phyloP scores from a whole-genome alignment of 2,329 filamentous ascomycete genomes.

The Neofusicoccum sp. region DNA sequence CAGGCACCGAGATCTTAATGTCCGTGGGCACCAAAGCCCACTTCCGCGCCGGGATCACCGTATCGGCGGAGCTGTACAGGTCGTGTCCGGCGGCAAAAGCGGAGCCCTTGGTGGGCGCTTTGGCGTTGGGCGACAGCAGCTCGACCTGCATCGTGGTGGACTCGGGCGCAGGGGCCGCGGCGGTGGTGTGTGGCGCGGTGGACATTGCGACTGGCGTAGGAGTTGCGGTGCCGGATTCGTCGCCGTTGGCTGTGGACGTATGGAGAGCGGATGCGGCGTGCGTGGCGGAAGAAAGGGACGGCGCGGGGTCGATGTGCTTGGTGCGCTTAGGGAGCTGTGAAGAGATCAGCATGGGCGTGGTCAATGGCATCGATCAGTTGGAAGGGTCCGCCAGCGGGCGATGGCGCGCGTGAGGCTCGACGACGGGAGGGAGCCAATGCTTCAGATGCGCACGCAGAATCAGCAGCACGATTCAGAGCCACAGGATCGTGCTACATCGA shows the following conservation, averaged over 20 bases:
- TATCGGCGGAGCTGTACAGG: constrained; percentile 74
- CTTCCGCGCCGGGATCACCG: constrained; percentile 74
- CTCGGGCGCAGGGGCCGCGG: constrained; percentile 44
- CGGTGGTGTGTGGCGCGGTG: constrained; percentile 20
- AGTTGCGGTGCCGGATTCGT: constrained; percentile 35
- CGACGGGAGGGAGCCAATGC: neutral
- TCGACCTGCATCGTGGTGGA: constrained; percentile 69
- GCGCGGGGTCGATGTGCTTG: constrained; percentile 57
- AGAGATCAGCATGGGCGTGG: constrained; percentile 59
- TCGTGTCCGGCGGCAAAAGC: constrained; percentile 92
- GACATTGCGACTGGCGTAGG: constrained; percentile 32
- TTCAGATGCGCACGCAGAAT: neutral
- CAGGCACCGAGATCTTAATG: constrained; percentile 85
- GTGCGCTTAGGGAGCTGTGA: constrained; percentile 79
- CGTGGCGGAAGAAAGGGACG: constrained; percentile 27
- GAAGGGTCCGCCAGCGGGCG: neutral
- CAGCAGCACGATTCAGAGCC: neutral
- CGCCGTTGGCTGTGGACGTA: constrained; percentile 24
- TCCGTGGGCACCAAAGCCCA: constrained; percentile 88
- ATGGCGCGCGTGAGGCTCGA: neutral
- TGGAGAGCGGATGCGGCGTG: constrained; percentile 2
- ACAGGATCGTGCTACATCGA: neutral
- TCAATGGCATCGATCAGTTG: neutral
- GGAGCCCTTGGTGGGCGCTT: constrained; percentile 82
- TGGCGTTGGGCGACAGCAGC: constrained; percentile 78